phyloP scores from a whole-genome alignment of 1,284 basidiomycete species.

The Testicularia cyperi region DNA sequence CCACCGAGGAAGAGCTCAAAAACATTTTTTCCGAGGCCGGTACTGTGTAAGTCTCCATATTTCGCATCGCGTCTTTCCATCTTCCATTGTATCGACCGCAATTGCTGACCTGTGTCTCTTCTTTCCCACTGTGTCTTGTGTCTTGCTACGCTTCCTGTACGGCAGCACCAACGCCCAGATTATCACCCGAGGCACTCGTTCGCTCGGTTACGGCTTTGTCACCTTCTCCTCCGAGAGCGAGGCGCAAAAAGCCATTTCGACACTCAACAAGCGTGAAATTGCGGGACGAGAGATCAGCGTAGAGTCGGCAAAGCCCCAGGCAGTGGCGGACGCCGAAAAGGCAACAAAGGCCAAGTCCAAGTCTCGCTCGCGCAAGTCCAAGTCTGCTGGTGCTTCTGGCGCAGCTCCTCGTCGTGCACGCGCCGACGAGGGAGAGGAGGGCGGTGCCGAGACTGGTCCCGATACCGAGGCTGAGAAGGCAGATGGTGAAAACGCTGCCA shows the following conservation, averaged over 20 bases:
- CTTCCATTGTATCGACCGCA: not conserved
- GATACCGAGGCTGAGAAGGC: constrained; percentile 18
- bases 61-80: not conserved
- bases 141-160: not conserved
- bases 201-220: constrained; percentile 56
- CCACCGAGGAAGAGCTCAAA: constrained; percentile 52
- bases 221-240: constrained; percentile 50
- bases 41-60: constrained; percentile 36
- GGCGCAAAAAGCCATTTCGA: constrained; percentile 46
- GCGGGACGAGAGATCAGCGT: constrained; percentile 55
- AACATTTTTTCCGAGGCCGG: constrained; percentile 49
- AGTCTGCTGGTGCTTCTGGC: constrained; percentile 18
- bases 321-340: constrained; percentile 22
- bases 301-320: constrained; percentile 51
- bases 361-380: not conserved
- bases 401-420: constrained; percentile 41
- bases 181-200: constrained; percentile 56
- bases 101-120: not conserved
- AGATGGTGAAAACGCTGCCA: constrained; percentile 9
- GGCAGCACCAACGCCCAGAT: constrained; percentile 46
- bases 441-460: constrained; percentile 34
- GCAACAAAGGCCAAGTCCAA: constrained; percentile 12
- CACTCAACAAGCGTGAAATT: constrained; percentile 53
- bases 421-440: constrained; percentile 51
- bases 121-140: not conserved